Evolutionary conservation across 2,329 filamentous ascomycete species (phyloP).

Genomic region (Aspergillus puulaauensis): DNA sequence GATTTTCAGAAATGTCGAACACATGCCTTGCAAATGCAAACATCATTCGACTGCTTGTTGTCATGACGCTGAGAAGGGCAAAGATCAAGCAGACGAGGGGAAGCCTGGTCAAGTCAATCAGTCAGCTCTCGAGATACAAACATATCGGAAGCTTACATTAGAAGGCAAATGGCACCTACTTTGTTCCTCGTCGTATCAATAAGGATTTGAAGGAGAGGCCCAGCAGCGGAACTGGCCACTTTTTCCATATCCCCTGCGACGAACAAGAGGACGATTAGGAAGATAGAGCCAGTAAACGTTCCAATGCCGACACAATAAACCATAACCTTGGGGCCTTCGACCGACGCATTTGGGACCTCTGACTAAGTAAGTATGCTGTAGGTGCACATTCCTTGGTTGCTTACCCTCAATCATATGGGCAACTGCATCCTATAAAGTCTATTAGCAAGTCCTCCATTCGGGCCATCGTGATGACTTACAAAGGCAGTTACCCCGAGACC

Average conservation of each 20-base stretch:
- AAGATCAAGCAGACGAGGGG: constrained; percentile 33
- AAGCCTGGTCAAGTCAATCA: constrained; percentile 15
- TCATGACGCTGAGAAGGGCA: constrained; percentile 34
- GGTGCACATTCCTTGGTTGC: background rate
- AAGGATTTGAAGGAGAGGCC: constrained; percentile 63
- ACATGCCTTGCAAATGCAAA: constrained; percentile 29
- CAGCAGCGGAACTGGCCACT: constrained; percentile 56
- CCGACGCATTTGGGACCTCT: constrained; percentile 46
- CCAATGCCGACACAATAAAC: constrained; percentile 64
- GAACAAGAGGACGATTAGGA: constrained; percentile 63
- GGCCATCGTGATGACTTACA: constrained; percentile 29
- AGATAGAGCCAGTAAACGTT: constrained; percentile 62
- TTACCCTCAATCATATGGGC: constrained; percentile 55
- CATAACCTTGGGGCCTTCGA: constrained; percentile 66
- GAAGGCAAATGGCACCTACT: constrained; percentile 62
- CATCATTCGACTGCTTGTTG: constrained; percentile 36
- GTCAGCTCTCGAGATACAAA: background rate
- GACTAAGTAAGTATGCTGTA: background rate
- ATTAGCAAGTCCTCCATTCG: background rate
- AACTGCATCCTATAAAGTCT: constrained; percentile 32
- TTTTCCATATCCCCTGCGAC: constrained; percentile 58
- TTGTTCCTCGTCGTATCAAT: constrained; percentile 61
- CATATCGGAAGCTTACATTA: constrained; percentile 48
- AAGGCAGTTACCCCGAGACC: constrained; percentile 56
- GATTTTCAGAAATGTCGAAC: too few species aligned